phyloP scores from a whole-genome alignment of 495 filamentous ascomycete species.

The Talaromyces stipitatus region DNA sequence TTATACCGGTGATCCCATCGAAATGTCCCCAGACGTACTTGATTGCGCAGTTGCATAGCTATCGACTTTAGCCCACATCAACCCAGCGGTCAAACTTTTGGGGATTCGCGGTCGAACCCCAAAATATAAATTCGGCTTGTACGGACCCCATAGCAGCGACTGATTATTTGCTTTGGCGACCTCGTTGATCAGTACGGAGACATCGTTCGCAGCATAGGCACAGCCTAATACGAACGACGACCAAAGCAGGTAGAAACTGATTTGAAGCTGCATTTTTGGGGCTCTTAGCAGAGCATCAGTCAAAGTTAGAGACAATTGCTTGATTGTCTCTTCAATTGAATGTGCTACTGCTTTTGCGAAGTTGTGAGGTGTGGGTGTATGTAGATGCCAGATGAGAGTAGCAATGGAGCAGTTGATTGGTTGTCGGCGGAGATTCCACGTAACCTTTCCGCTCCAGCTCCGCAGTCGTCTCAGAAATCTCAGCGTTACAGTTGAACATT shows the following conservation, averaged over 20 bases:
- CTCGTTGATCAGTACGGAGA: conserved; percentile 33
- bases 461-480: neutral
- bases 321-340: conserved; percentile 2
- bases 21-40: conserved; percentile 50
- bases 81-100: conserved; percentile 71
- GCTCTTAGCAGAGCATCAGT: neutral
- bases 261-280: conserved; percentile 5
- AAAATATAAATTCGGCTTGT: conserved; percentile 93
- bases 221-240: neutral
- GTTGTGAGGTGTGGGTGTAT: neutral
- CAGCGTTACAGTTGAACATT: neutral
- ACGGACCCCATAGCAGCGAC: conserved; percentile 92
- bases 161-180: conserved; percentile 59
- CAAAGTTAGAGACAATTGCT: neutral
- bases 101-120: conserved; percentile 83
- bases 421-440: conserved; percentile 5
- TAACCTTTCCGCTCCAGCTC: conserved; percentile 1
- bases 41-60: conserved; percentile 68
- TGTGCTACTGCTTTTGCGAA: neutral
- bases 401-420: neutral
- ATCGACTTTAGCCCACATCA: conserved; percentile 89
- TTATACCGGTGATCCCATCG: neutral
- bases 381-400: neutral
- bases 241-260: neutral
- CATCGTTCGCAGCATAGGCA: conserved; percentile 22